Evolutionary conservation across 2,329 filamentous ascomycete species (phyloP), one percentile per base, ranked within the genome.

Genomic region (Berkeleyomyces rouxiae): DNA sequence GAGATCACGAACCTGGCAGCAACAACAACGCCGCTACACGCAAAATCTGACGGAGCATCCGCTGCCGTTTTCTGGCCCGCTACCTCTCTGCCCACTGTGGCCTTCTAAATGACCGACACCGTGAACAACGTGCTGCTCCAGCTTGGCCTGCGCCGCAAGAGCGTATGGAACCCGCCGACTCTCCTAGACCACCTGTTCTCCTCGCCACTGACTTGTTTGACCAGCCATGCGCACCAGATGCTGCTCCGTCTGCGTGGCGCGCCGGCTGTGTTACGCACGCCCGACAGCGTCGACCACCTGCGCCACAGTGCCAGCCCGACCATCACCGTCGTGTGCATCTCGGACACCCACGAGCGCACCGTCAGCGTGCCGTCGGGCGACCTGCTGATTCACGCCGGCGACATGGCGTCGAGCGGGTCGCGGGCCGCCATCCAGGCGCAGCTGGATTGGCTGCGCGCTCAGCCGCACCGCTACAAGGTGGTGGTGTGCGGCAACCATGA

Each of bases 401-500:
- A 97, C 74, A 77, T 96, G 82, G 95, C 75, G 95, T 89, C 90
- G 77, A 69, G 77, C 31, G 92, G 92, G 46, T 86, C 83, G 7
- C 79, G 82, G 0, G 76, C 77, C 10, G 86, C 90, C 65, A 84
- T 97, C 63, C 90, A 96, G 74, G 76, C 75, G n/a, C 86, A 93
- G 68, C 77, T 96, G 51, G 82, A 95, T 75, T 96, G 90, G 90
- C 77, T 96, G 10, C 80, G 78, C 57, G 76, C 77, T 3, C 79
- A 91, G 6, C 87, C 88, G 0, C 90, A 96, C 70, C 74, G 75
- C 43, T 80, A 95, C 72, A 95, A 96, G 72, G 78, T 96, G 33
- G 81, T 91, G 43, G 83, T 97, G 40, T 83, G 84, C 40, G 92
- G 92, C 0, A 96, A 96, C 70, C 92, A 96, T 72, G 92, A 96